These are phyloP conservation scores for Pseudonectria foliicola DNA, from an alignment of 2,329 filamentous ascomycete species.

Conservation along the genomic window DNA sequence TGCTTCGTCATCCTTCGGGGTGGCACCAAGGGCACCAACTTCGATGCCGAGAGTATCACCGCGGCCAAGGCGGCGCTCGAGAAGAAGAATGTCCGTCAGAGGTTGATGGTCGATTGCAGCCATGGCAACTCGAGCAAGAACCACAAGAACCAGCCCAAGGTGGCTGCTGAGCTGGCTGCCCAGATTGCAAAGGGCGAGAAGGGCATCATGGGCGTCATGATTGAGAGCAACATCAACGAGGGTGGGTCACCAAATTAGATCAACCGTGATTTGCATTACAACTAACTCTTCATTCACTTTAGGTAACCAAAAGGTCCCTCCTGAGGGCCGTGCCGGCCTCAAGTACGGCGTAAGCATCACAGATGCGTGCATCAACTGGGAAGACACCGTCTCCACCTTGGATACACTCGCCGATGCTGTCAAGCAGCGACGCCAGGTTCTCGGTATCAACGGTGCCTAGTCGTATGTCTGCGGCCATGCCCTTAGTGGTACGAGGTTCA, in stretches of 20 bases:
- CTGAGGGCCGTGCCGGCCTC: slow-evolving; percentile 75
- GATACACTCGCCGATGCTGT: slow-evolving; percentile 74
- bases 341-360: slow-evolving; percentile 96
- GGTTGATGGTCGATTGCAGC: slow-evolving; percentile 96
- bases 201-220: slow-evolving; percentile 95
- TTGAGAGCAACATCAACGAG: slow-evolving; percentile 95
- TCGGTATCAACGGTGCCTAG: slow-evolving; percentile 18
- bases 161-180: slow-evolving; percentile 71
- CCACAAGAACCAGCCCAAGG: slow-evolving; percentile 95
- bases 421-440: slow-evolving; percentile 43
- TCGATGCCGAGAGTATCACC: slow-evolving; percentile 74
- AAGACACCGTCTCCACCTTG: slow-evolving; percentile 76
- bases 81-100: slow-evolving; percentile 64
- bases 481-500: too few relatives aligned
- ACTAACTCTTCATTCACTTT: slow-evolving; percentile 11
- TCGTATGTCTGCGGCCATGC: too few relatives aligned
- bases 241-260: slow-evolving; percentile 43
- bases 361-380: slow-evolving; percentile 93
- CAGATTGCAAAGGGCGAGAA: slow-evolving; percentile 81
- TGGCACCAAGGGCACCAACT: slow-evolving; percentile 91
- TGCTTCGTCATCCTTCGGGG: slow-evolving; percentile 95
- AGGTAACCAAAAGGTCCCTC: slow-evolving; percentile 83
- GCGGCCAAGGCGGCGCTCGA: slow-evolving; percentile 73
- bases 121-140: slow-evolving; percentile 95
- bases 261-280: not conserved